phyloP scores from a whole-genome alignment of 345 rosid genomes.

The Eucalyptus victrix region DNA sequence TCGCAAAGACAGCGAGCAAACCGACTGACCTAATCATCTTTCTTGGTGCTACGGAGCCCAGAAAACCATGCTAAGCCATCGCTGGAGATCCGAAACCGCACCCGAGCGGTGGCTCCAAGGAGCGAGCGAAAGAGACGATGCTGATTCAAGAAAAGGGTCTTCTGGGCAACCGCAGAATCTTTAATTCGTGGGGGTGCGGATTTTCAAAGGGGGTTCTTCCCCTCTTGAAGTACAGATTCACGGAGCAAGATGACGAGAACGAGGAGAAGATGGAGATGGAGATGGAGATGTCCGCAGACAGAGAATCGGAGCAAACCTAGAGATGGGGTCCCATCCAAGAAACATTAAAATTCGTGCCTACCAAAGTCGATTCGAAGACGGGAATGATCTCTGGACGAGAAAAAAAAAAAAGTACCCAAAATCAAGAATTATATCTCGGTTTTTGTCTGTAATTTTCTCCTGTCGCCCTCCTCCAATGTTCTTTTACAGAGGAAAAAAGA shows the following conservation, averaged over 20 bases:
- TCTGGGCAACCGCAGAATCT: background rate
- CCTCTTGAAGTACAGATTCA: background rate
- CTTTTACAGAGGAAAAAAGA: background rate
- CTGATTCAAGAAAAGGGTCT: background rate
- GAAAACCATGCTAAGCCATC: background rate
- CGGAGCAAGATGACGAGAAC: background rate
- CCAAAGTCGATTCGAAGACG: background rate
- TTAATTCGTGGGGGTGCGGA: background rate
- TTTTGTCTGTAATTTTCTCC: background rate
- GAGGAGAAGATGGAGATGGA: background rate
- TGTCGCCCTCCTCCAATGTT: accelerated
- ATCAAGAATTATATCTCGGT: background rate
- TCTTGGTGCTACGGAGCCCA: background rate
- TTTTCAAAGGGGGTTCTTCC: background rate
- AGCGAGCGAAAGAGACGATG: background rate
- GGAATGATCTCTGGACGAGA: background rate
- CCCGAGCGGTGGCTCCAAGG: background rate
- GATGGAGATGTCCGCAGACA: background rate
- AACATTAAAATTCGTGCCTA: background rate
- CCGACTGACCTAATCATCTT: slow-evolving; percentile 1
- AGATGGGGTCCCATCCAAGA: background rate
- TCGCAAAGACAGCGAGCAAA: background rate
- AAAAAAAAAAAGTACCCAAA: background rate
- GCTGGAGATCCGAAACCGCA: background rate
- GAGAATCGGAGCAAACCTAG: background rate